Percentiles rank a stretch among this genome's conserved stretches.
Evolutionary conservation across 2,329 filamentous ascomycete species (phyloP).

Genomic region (Colletotrichum spaethianum): DNA sequence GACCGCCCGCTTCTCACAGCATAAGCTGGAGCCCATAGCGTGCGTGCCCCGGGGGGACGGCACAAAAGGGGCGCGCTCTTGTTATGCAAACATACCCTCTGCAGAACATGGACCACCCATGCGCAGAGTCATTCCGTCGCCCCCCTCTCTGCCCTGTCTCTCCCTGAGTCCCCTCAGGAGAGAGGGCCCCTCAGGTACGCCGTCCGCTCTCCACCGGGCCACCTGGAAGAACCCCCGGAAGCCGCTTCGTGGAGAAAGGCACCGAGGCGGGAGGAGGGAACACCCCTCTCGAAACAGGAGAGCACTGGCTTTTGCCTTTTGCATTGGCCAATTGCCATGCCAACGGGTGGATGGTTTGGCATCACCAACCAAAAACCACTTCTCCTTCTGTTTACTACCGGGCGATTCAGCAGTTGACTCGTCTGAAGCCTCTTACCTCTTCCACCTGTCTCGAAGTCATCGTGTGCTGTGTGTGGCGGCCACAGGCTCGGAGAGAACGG

Average conservation of each 20-base stretch:
- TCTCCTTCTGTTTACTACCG: neutral
- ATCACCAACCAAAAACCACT: neutral
- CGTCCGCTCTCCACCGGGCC: neutral
- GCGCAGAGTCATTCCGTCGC: conserved; percentile 6
- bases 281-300: conserved; percentile 28
- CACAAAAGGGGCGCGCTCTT: conserved; percentile 21
- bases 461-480: conserved; percentile 25
- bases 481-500: neutral
- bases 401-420: conserved; percentile 6
- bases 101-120: conserved; percentile 36
- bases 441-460: conserved; percentile 24
- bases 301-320: conserved; percentile 27
- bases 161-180: conserved; percentile 2
- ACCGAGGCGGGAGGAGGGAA: conserved; percentile 32
- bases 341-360: conserved; percentile 22
- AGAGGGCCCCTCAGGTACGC: conserved; percentile 4
- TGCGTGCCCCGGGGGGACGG: conserved; percentile 23
- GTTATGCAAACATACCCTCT: conserved; percentile 35
- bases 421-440: neutral
- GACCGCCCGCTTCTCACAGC: conserved; percentile 25
- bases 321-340: conserved; percentile 31
- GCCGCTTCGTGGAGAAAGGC: conserved; percentile 15
- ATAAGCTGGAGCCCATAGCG: conserved; percentile 30
- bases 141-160: conserved; percentile 6
- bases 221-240: neutral